Evolutionary conservation across 768 basidiomycete genomes (phyloP), one percentile per base, ranked within the genome.

Genomic region (Leccinellum luteum): DNA sequence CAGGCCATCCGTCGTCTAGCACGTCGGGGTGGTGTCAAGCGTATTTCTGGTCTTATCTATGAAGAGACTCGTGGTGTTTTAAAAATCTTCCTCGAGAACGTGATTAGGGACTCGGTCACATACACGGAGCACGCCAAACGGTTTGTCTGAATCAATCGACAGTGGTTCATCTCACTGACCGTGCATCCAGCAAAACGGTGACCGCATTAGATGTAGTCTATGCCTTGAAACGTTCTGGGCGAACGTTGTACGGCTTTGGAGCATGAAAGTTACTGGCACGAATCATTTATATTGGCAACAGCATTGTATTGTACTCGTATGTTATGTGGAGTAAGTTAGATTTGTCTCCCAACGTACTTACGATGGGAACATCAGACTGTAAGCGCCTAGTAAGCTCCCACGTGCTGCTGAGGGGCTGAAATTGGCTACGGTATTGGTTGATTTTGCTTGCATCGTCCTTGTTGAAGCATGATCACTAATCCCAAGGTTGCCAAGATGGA

Each of bases 71-170:
- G 90, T 67, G 89, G 89, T 76, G 90, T 92, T n/a, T 80, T 93
- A 65, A 92, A 92, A 78, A 89, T 91, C 67, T 91, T 90, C 82
- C 79, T 89, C 35, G 87, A 90, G 77, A 87, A 86, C 62, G 85
- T 81, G 51, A 90, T 93, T 70, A 85, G 90, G 60, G 91, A 93
- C 75, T 90, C 89, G 12, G 91, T 93, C 64, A 93, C 91, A 59
- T 93, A 94, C 81, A 92, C 92, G 32, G 91, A 94, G 74, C 92
- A 93, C 79, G 91, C 92, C 57, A 93, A 93, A 76, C 82, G 88
- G 69, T 71, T 41, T 43, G 66, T 59, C 6, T 41, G 9, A 1
- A 6, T 49, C 47, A 27, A 15, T 41, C 47, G 21, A 19, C 3
- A 14, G 27, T 7, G 1, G 23, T 32, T 19, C 32, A 10, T 15